Evolutionary conservation across 2,329 filamentous ascomycete genomes (phyloP), one percentile per base, ranked within the genome.

Genomic region (Diaporthe sp.): DNA sequence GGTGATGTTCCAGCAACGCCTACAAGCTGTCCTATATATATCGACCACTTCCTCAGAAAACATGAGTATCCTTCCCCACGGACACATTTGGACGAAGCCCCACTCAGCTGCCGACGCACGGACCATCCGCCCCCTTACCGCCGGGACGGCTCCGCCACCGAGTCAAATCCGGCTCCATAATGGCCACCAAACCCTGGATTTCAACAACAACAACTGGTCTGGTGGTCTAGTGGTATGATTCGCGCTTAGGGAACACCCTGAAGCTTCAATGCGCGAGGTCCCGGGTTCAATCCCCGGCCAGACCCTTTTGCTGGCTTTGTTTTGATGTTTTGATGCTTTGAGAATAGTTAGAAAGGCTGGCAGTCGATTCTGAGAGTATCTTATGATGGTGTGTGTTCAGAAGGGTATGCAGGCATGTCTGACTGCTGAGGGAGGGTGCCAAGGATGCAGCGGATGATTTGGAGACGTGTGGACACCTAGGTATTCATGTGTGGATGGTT

Each of bases 181-280:
- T 0, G 1, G 3, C 28, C 10, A 2, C 42, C 0, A 49, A 49
- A 67, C 1, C 28, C 0, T 1, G 22, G 3, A 1, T 39, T 53
- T 68, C 62, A 67, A 53, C 31, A 67, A 68, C 25, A 19, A 68
- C 12, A 22, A 31, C 19, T 51, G 70, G 70, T 72, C 70, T 72
- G 70, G 70, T 72, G 70, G 70, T 72, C 70, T 72, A 72, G 70
- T 65, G 70, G 70, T 72, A 72, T 72, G 70, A 72, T 72, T 72
- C 70, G 57, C 70, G 70, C 70, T 72, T 72, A 72, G 70, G 70
- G 70, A 6, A 10, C 58, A 72, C 70, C 42, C 70, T 72, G 19
- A 53, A 22, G 42, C 44, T 53, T 53, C 22, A 58, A 4, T 72
- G 70, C 70, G 70, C 57, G 70, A 72, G 70, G 70, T 65, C 70